Evolutionary conservation across 2,329 filamentous ascomycete species (phyloP), one percentile per base, ranked within the genome.

Genomic region (Simplicillium aogashimaense): DNA sequence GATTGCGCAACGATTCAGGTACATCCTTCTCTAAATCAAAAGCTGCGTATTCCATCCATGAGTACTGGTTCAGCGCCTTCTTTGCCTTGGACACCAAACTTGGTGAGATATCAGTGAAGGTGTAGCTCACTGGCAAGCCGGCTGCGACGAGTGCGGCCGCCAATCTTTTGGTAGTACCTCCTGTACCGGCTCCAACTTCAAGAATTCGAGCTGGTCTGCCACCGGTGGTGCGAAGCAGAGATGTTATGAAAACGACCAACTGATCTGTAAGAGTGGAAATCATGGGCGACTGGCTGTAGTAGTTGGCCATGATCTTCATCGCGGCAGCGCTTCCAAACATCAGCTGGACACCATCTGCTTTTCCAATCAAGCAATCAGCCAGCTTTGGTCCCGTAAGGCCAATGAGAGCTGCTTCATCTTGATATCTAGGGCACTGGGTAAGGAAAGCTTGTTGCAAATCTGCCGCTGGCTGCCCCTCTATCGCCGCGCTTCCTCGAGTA

Each of bases 171-270:
- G 67, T 64, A 1, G 66, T 69, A 0, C 60, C 64, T 3, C 66
- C 66, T 1, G 64, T 66, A 10, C 65, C 66, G 1, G 56, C 64
- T 0, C 66, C 66, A 7, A 68, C 44, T 46, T 69, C 65, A 38
- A 72, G 53, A 30, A 70, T 61, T 3, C 53, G 49, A n/a, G 66
- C 29, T 9, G 9, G 9, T 9, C n/a, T n/a, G 29, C 29, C 29
- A 30, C 29, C 29, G 9, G 29, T n/a, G 29, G 9, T 30, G 9
- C n/a, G 9, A 30, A 30, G 9, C n/a, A 30, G 9, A n/a, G 29
- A 30, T 9, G 29, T 30, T 9, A 30, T 9, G n/a, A 9, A n/a
- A 30, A n/a, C n/a, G 29, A 30, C n/a, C 9, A 30, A 30, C 9
- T 30, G 9, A 9, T 30, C 49, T 50, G 65, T 59, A 20, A 60